Evolutionary conservation across 2,329 filamentous ascomycete genomes (phyloP).

Genomic region (Sphaerostilbella broomeana): DNA sequence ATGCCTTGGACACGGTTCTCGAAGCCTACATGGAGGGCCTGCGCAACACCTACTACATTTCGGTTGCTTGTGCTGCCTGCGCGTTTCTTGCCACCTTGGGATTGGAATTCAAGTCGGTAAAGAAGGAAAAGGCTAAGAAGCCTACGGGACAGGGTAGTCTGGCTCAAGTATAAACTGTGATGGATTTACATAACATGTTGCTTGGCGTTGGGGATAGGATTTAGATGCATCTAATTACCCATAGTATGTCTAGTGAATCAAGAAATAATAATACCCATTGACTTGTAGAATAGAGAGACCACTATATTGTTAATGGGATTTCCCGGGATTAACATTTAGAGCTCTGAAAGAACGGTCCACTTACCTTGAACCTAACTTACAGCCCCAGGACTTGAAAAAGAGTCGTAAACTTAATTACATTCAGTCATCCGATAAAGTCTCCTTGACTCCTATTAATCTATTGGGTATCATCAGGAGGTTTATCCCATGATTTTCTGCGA

Average conservation of each 20-base stretch:
- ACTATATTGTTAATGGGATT: too few relatives aligned
- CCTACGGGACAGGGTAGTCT: too few relatives aligned
- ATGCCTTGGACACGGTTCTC: constrained; percentile 37
- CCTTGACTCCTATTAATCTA: constrained; percentile 15
- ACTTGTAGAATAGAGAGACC: too few relatives aligned
- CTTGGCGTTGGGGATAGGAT: constrained; percentile 1
- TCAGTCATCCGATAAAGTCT: too few relatives aligned
- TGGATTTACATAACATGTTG: neutral
- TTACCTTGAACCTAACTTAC: too few relatives aligned
- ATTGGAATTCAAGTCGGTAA: constrained; percentile 49
- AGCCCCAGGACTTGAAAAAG: too few relatives aligned
- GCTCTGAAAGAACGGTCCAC: too few relatives aligned
- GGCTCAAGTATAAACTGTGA: constrained; percentile 14
- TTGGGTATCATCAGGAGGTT: constrained; percentile 36
- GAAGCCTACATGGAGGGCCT: constrained; percentile 44
- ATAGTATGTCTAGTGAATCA: constrained; percentile 2
- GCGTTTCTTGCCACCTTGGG: constrained; percentile 39
- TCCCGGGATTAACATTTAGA: too few relatives aligned
- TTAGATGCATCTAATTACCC: too few relatives aligned
- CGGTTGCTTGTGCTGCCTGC: constrained; percentile 39
- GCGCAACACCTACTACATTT: constrained; percentile 46
- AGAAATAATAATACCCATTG: neutral
- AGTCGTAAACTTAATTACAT: too few relatives aligned
- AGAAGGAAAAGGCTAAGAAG: constrained; percentile 31
- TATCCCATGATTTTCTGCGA: constrained; percentile 30